Evolutionary conservation across 2,329 filamentous ascomycete genomes (phyloP).

Genomic region (Cladophialophora immunda): DNA sequence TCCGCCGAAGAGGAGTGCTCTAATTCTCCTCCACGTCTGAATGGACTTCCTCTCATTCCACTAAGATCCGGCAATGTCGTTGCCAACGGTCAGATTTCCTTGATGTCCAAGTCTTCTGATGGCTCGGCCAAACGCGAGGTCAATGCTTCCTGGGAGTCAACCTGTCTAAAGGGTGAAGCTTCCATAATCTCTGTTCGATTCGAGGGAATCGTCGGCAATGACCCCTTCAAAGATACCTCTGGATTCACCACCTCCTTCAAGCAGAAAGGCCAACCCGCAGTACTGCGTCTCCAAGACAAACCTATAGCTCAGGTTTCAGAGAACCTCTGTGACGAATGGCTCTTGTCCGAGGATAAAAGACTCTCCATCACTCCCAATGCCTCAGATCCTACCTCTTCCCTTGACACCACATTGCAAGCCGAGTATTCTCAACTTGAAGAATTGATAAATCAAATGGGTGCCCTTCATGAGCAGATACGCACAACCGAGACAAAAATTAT

Average conservation of each 20-base stretch:
- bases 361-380: conserved; percentile 25
- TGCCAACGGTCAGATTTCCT: conserved; percentile 40
- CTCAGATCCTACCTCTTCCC: background rate
- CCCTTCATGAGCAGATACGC: conserved; percentile 42
- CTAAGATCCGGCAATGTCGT: conserved; percentile 21
- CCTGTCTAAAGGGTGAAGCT: conserved; percentile 43
- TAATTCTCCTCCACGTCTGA: conserved; percentile 42
- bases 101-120: conserved; percentile 39
- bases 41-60: conserved; percentile 41
- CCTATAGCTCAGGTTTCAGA: conserved; percentile 39
- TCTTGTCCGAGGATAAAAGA: conserved; percentile 28
- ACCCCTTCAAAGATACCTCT: conserved; percentile 35
- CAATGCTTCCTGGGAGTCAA: conserved; percentile 41
- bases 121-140: conserved; percentile 34
- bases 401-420: conserved; percentile 37
- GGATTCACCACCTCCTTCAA: conserved; percentile 48
- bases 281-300: conserved; percentile 43
- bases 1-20: conserved; percentile 43
- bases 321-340: conserved; percentile 40
- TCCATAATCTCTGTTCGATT: conserved; percentile 45
- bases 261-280: conserved; percentile 40
- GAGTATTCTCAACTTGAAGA: conserved; percentile 43
- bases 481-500: conserved; percentile 43
- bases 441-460: conserved; percentile 41
- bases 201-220: conserved; percentile 37